Base-by-base conservation (phyloP, 805 yeast species). In the Wickerhamiella occidentalis region DNA sequence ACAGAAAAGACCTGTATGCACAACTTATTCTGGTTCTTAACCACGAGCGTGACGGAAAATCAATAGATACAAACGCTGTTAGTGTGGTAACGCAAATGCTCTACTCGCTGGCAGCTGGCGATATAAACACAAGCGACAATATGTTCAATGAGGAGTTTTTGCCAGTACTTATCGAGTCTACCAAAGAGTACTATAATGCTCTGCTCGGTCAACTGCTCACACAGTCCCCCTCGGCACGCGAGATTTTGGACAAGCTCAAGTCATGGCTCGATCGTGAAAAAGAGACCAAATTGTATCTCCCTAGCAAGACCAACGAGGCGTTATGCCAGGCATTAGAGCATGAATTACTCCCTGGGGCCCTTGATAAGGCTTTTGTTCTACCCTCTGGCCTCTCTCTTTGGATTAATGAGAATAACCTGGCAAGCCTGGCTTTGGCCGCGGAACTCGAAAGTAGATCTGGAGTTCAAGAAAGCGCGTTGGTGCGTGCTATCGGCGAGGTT, bases 331-430 rank as follows among this genome's bases (percentile, higher is more conserved):
- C 44, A 11, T 17, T 56, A 1, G 51, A 54, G 22, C 18, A 23
- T 2, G 43, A 47, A 3, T 45, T 54, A 1, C 13, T 58, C 1
- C 51, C 51, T 3, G 45, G 29, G 1, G 52, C 47, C 1, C 41
- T 58, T 12, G 51, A 53, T 22, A 38, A 38, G 3, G 43, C 50
- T 1, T 47, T 56, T 25, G 15, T 22, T 1, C 9, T 28, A 6
- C 29, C 57, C 18, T 47, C 52, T 3, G 57, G 59, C 6, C 50
- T 55, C 3, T 21, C 45, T 1, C n/a, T 25, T 1, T 58, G 60
- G 61, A 43, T 56, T 8, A 50, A 47, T 3, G 12, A 23, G 1
- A 38, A 37, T n/a, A 23, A 49, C 12, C 6, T 40, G 3, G 43
- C 38, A 1, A 47, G 53, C 2, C 40, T 57, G 12, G n/a, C 13